Base-by-base conservation (phyloP, 176 grass and related monocot species). In the Stipa capillata region DNA sequence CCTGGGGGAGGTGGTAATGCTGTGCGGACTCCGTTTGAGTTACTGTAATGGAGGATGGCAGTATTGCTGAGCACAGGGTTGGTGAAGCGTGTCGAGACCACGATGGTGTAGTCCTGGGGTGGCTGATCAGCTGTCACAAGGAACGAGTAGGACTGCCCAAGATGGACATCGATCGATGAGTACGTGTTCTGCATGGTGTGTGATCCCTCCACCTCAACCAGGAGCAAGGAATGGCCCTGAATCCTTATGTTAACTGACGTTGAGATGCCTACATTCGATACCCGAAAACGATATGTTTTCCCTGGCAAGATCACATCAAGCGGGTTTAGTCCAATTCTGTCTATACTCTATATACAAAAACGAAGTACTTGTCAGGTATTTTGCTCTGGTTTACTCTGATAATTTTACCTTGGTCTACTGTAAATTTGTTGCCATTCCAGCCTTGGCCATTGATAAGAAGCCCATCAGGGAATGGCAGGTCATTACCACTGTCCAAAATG, bases 121-220 rank as follows among this genome's bases (percentile, higher is more conserved):
- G 81, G 88, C 58, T 99, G 96, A 84, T 99, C 82, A 21, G 90
- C 82, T 2, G 70, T 95, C 62, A 99, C 74, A 1, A 99, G 90
- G 79, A 99, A 91, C 1, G 96, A 99, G 36, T 92, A 99, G 13
- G 96, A 99, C 77, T 99, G 92, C 50, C 96, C 96, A n/a, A 99
- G 59, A 84, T 99, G 96, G 24, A 99, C 23, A 9, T 99, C 96
- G 3, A 99, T 68, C 1, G 92, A 99, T 50, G 87, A 55, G 86
- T 89, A 99, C 0, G 59, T 84, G 78, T 64, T 95, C 72, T 99
- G 96, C 72, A 99, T 65, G 6, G 83, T 91, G 90, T 99, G 96
- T 16, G 96, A 99, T 17, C 96, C 96, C 65, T 99, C 96, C 42
- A 99, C 96, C 71, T 99, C 96, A 69, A 99, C 96, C 39, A 99